Base-by-base conservation (phyloP, 495 filamentous ascomycete genomes). In the Halenospora varia region DNA sequence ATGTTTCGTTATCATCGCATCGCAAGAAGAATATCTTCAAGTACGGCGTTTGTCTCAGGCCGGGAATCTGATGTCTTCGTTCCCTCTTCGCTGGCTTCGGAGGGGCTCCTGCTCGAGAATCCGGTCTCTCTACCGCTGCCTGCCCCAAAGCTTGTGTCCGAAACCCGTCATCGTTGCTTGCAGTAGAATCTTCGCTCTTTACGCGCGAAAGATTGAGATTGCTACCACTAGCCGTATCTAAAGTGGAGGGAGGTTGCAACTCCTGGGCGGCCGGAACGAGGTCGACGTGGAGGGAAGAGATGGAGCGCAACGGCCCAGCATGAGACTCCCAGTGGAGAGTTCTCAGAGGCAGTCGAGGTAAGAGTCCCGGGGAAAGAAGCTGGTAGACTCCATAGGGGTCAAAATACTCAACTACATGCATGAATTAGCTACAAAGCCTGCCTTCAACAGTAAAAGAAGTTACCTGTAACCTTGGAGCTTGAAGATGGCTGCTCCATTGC, bases 241-340 rank as follows among this genome's bases (percentile, higher is more conserved):
- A 64, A 0, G 56, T 55, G 22, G 63, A 55, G 4, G 17, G 52
- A 45, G 41, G 25, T 10, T 2, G 26, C 11, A 46, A 8, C 13
- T 45, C 52, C 35, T 69, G 73, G 29, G 77, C 55, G 25, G 75
- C 78, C 2, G 87, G 85, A 11, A 91, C 76, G 57, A 97, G 84
- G 48, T 95, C 91, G 65, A 97, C 82, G 65, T 96, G 90, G 40
- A 98, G 82, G 46, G 91, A 90, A 66, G 88, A 85, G 70, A 98
- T 97, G 23, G 93, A 96, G 49, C 94, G 85, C 40, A 96, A 75
- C 10, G 95, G 93, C 10, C 94, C 87, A 23, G 85, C 86, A 47
- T 94, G 88, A 6, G 95, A 96, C 70, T 96, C 94, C 94, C 94
- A 98, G 68, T 97, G 88, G 46, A 98, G 84, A 68, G 96, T 93